A percentile compares a stretch with the other conserved stretches of the same genome.
These are phyloP conservation scores for Hortaea sp. DNA, from an alignment of 2,329 filamentous ascomycete genomes.

Conservation along the genomic window DNA sequence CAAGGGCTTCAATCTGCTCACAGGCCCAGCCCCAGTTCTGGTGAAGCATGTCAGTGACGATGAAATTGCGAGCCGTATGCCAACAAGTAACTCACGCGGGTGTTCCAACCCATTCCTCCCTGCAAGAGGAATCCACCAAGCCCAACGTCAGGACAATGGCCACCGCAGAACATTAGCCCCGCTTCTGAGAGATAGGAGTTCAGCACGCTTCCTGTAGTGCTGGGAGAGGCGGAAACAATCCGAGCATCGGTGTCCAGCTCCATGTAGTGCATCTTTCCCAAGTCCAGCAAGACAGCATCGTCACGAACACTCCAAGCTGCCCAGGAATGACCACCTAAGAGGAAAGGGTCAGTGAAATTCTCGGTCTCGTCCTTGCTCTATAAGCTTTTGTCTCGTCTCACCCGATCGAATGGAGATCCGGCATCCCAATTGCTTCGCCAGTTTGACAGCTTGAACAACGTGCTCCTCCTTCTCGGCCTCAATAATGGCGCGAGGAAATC, in stretches of 20 bases:
- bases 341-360: too few species aligned
- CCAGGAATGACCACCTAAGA: constrained; percentile 42
- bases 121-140: constrained; percentile 48
- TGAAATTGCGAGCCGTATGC: not conserved
- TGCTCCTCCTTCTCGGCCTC: not conserved
- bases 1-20: constrained; percentile 35
- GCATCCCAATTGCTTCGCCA: not conserved
- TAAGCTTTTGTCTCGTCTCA: too few species aligned
- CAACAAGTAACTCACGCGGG: constrained; percentile 21
- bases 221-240: constrained; percentile 36
- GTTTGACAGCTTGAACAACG: not conserved
- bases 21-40: constrained; percentile 49
- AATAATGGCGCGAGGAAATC: not conserved
- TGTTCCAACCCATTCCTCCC: constrained; percentile 51
- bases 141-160: constrained; percentile 48
- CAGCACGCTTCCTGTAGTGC: constrained; percentile 37
- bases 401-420: not conserved
- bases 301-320: constrained; percentile 42
- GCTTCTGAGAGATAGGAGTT: constrained; percentile 30
- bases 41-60: too few species aligned
- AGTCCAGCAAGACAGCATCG: constrained; percentile 35
- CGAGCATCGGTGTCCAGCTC: constrained; percentile 29
- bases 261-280: constrained; percentile 32
- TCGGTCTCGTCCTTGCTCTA: too few species aligned
- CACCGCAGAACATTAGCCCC: constrained; percentile 42